These are phyloP conservation scores for Suillus alpinus DNA, from an alignment of 768 basidiomycete genomes.

Conservation along the genomic window DNA sequence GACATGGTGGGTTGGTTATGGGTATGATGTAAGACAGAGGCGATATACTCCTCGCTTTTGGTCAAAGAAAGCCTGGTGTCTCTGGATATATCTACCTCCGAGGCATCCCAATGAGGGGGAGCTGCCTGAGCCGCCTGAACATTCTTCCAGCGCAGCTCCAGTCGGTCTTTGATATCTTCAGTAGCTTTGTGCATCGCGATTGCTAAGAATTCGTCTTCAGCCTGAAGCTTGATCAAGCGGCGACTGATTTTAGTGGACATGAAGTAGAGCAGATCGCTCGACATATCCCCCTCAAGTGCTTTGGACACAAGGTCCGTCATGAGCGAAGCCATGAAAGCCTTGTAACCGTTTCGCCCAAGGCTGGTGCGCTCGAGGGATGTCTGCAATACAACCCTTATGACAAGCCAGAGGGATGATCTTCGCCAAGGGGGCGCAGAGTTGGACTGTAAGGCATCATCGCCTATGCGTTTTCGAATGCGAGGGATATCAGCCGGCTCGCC, in stretches of 20 bases:
- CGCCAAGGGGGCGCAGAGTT: constrained; percentile 30
- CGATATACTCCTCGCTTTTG: constrained; percentile 27
- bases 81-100: constrained; percentile 20
- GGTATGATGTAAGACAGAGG: constrained; percentile 10
- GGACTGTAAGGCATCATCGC: constrained; percentile 28
- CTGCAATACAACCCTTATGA: constrained; percentile 33
- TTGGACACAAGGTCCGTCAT: constrained; percentile 25
- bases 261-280: constrained; percentile 27
- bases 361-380: constrained; percentile 22
- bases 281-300: constrained; percentile 12
- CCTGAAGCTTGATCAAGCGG: constrained; percentile 24
- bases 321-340: constrained; percentile 46
- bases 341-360: constrained; percentile 33
- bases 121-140: constrained; percentile 23
- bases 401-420: constrained; percentile 35
- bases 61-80: constrained; percentile 35
- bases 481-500: constrained; percentile 15
- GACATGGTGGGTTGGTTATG: constrained; percentile 3
- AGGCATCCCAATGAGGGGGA: constrained; percentile 24
- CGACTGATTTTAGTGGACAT: constrained; percentile 28
- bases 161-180: constrained; percentile 11
- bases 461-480: constrained; percentile 31
- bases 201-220: constrained; percentile 17
- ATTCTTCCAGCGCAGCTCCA: constrained; percentile 34
- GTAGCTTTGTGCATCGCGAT: constrained; percentile 32